Percentiles rank a stretch among this genome's conserved stretches.
These are phyloP conservation scores for Teunomyces pallodes DNA, from an alignment of 805 yeast genomes.

Conservation along the genomic window DNA sequence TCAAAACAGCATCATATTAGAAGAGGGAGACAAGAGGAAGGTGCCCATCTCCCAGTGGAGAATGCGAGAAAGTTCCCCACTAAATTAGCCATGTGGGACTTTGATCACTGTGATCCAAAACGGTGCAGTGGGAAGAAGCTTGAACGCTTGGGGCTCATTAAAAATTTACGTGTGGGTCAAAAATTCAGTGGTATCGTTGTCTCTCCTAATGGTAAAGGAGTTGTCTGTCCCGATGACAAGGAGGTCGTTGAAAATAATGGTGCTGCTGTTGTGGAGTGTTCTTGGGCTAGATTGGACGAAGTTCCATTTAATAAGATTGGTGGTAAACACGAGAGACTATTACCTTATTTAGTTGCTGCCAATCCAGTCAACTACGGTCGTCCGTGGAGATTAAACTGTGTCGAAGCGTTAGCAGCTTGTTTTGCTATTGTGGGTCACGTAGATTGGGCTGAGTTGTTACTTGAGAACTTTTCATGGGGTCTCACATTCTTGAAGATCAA, in stretches of 20 bases:
- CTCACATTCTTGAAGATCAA: slow-evolving; percentile 81
- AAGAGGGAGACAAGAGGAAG: slow-evolving; percentile 33
- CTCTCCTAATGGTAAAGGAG: slow-evolving; percentile 86
- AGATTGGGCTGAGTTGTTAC: slow-evolving; percentile 81
- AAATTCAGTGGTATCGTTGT: slow-evolving; percentile 89
- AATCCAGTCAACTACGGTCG: slow-evolving; percentile 96
- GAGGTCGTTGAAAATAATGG: slow-evolving; percentile 77
- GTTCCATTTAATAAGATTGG: slow-evolving; percentile 94
- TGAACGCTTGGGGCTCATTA: slow-evolving; percentile 82
- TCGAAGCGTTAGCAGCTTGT: slow-evolving; percentile 96
- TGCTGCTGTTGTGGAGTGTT: slow-evolving; percentile 97
- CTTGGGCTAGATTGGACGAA: slow-evolving; percentile 97
- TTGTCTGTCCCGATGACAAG: slow-evolving; percentile 84
- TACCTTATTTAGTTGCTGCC: slow-evolving; percentile 94
- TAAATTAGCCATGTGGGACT: slow-evolving; percentile 97
- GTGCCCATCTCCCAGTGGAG: slow-evolving; percentile 11
- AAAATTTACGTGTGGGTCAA: slow-evolving; percentile 82
- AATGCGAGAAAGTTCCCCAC: slow-evolving; percentile 58
- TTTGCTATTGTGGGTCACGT: slow-evolving; percentile 88
- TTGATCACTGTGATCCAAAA: slow-evolving; percentile 97
- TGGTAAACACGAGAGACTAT: slow-evolving; percentile 78
- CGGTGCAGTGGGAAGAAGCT: slow-evolving; percentile 94
- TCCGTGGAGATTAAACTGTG: slow-evolving; percentile 95
- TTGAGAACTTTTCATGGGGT: slow-evolving; percentile 91
- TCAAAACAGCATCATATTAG: slow-evolving; percentile 51